Evolutionary conservation across 2,329 filamentous ascomycete genomes (phyloP), one percentile per base, ranked within the genome.

Genomic region (Talaromyces islandicus): DNA sequence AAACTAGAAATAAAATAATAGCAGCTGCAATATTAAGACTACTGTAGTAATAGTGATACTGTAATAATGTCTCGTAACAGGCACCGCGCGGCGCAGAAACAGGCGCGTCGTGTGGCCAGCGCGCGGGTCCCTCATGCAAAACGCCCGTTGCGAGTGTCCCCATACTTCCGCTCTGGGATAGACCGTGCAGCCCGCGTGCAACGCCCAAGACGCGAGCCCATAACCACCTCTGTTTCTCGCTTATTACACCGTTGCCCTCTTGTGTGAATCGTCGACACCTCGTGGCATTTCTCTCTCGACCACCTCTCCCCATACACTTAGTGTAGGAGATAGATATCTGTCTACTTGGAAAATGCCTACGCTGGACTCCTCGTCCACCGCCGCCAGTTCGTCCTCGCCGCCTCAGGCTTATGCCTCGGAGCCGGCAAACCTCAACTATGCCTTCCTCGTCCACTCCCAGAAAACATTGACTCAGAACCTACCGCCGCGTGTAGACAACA

Each of bases 361-460:
- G 58, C 68, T 64, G 62, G 72, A 74, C 64, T 65, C 35, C 21
- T 68, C 70, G 64, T 66, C 64, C 60, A 64, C 65, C 50, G 58
- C 66, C 61, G 66, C 38, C 51, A 67, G 68, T 58, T 74, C 71
- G 52, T 73, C 73, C 60, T 71, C 73, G 60, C 67, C 72, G 48
- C 69, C 71, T 60, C 65, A 69, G 53, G 67, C 69, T 62, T 62
- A 69, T 35, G 67, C 69, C 54, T 60, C 58, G 11, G 73, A 73
- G 51, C 70, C 70, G 59, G 68, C 70, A 59, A 64, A 70, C 61
- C 67, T 71, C 17, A 76, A 72, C 58, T 81, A 81, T 69, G 81
- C 83, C 55, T 86, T 86, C 67, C 75, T 86, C n/a, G 81, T 85
- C 48, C 83, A 85, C 69, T 85, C 83, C 17, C 79, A 83, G 60